Percentiles rank a stretch among this genome's conserved stretches.
Evolutionary conservation across 768 basidiomycete genomes (phyloP).

Genomic region (Lentinula guzmanii): DNA sequence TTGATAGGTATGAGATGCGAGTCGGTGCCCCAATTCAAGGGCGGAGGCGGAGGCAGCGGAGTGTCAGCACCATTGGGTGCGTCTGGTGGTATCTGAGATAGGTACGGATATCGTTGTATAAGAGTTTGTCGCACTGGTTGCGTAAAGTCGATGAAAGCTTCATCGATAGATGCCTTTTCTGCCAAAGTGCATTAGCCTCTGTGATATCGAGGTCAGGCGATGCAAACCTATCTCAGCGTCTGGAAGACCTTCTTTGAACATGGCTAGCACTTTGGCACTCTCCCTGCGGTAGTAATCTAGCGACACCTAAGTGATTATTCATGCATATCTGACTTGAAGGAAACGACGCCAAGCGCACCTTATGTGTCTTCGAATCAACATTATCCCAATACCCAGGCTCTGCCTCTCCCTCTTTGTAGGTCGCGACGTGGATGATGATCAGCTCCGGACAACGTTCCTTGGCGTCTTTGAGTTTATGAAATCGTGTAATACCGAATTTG

Average conservation of each 20-base stretch:
- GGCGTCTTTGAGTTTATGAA: slow-evolving; percentile 79
- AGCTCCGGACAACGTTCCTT: slow-evolving; percentile 82
- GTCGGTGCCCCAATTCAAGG: slow-evolving; percentile 51
- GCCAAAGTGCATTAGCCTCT: neutral
- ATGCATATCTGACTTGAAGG: neutral
- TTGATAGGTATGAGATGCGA: slow-evolving; percentile 61
- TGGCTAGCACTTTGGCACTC: slow-evolving; percentile 75
- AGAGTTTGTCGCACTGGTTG: slow-evolving; percentile 71
- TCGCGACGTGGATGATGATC: slow-evolving; percentile 87
- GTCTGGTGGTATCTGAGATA: slow-evolving; percentile 62
- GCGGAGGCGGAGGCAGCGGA: slow-evolving; percentile 68
- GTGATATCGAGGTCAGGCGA: neutral
- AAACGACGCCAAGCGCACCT: slow-evolving; percentile 40
- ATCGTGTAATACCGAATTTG: slow-evolving; percentile 88
- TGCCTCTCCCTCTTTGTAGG: slow-evolving; percentile 81
- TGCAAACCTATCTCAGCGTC: slow-evolving; percentile 74
- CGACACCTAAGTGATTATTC: slow-evolving; percentile 54
- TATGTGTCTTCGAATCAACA: slow-evolving; percentile 85
- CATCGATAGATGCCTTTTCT: slow-evolving; percentile 98
- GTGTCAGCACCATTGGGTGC: slow-evolving; percentile 70
- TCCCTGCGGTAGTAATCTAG: slow-evolving; percentile 91
- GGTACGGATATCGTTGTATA: slow-evolving; percentile 69
- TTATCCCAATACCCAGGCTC: slow-evolving; percentile 93
- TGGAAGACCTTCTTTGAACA: slow-evolving; percentile 78
- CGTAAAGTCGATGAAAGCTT: slow-evolving; percentile 93